Base-by-base conservation (phyloP, 345 rosid species). In the Eucalyptus guilfoylei region DNA sequence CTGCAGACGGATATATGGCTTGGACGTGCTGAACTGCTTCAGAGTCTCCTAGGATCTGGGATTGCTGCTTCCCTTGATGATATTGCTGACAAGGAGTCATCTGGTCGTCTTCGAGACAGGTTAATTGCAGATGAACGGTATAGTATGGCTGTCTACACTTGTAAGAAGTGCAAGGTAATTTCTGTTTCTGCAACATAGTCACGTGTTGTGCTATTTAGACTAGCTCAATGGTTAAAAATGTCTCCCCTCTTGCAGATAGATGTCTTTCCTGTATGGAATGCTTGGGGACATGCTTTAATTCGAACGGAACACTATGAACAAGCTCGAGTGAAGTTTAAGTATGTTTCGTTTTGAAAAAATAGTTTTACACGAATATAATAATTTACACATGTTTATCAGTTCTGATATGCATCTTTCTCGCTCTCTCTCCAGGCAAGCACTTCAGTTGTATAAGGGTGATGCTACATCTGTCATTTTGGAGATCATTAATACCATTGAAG, bases 281-380 rank as follows among this genome's bases (percentile, higher is more conserved):
- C 99, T 34, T 97, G 99, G 99, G 99, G 99, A 58, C 99, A 95
- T 94, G 99, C 99, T 92, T 95, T 97, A 91, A 92, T 97, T 90
- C 95, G 95, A 94, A 96, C 95, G 95, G 99, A 96, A 91, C 99
- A 93, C 91, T 96, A 97, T 89, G 93, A 92, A 2, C 99, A 97
- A 94, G 99, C 99, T 92, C 96, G 97, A 55, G 98, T 96, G 62
- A 97, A 97, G 93, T 97, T 97, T 94, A 97, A 95, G 99, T 97
- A 95, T 28, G 95, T 92, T 88, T 54, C 44, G 85, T 60, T 62
- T 76, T 86, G 17, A 55, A 55, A 49, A 87, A 48, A 47, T 40
- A 54, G 62, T 67, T 54, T 83, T 58, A 8, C 9, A 17, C 10
- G n/a, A 37, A 48, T 44, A 8, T 54, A 30, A 60, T 45, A 80